Base-by-base conservation (phyloP, 805 yeast species). In the Soucietia sequanensis region DNA sequence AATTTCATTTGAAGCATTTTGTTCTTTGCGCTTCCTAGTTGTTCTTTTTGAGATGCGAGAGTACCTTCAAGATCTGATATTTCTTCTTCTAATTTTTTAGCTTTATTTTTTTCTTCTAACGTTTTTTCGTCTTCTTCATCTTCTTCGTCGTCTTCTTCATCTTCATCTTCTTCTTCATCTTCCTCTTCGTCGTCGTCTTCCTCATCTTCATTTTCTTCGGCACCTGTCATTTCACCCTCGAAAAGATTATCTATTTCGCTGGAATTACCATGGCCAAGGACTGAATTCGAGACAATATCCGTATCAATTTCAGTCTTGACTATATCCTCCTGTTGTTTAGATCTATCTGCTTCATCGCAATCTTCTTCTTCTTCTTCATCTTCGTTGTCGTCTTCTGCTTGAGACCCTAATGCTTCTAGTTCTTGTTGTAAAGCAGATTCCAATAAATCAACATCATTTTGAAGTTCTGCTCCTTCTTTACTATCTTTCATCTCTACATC, bases 1-100 rank as follows among this genome's bases (percentile, higher is more conserved):
- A 90, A 85, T 63, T 97, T 81, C 58, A 82, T 84, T 52, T 82
- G 80, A 78, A 93, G 73, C 62, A 91, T 82, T 47, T 91, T 90
- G 54, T 88, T 88, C 32, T 80, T 72, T 3, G 90, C 89, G 5
- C 81, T 80, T 14, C 72, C 77, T 31, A 87, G 75, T 48, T 85
- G 89, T 30, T 71, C 70, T 55, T 78, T 78, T 51, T 91, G 90
- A 48, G 81, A 82, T 35, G 73, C 78, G 33, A 93, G 82, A 0
- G 91, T 89, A 31, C 56, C 58, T 54, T 85, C 89, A 41, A 93
- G 70, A 52, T 93, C 99, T 5, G 71, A 63, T 38, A 93, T 81
- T 57, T 90, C 97, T 59, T 91, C 98, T 41, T 77, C 78, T 37
- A 93, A 65, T 45, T 88, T 71, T 50, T 85, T 89, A 46, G 56